phyloP scores from a whole-genome alignment of 495 filamentous ascomycete genomes.

The Aspergillus biplanus region DNA sequence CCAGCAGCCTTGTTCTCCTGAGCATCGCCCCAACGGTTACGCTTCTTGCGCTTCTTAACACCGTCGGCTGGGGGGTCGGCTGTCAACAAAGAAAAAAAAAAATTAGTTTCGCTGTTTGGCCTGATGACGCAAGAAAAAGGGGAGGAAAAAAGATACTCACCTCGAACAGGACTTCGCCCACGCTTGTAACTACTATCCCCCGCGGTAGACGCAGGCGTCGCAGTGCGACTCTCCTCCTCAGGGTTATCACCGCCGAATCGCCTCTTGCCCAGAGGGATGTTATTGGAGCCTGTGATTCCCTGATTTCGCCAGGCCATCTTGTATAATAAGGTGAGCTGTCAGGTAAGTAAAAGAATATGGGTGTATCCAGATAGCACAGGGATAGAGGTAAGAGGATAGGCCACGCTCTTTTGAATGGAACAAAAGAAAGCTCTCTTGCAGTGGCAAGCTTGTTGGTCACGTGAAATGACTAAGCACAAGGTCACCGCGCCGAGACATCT shows the following conservation, averaged over 20 bases:
- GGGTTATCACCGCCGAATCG: constrained; percentile 75
- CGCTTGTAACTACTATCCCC: constrained; percentile 62
- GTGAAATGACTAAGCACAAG: constrained; percentile 26
- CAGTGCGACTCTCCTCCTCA: constrained; percentile 61
- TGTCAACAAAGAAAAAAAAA: constrained; percentile 23
- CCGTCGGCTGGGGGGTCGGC: constrained; percentile 67
- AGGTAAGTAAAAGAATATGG: constrained; percentile 11
- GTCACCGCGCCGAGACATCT: too few species aligned
- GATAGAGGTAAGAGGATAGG: background rate
- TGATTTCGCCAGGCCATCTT: constrained; percentile 89
- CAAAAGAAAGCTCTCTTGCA: background rate
- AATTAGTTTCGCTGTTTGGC: constrained; percentile 1
- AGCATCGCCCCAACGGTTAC: constrained; percentile 95
- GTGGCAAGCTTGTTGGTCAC: constrained; percentile 26
- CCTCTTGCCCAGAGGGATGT: constrained; percentile 90
- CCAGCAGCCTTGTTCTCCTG: constrained; percentile 97
- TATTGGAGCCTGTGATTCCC: constrained; percentile 98
- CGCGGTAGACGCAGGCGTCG: constrained; percentile 51
- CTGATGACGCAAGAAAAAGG: constrained; percentile 8
- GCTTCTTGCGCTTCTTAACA: constrained; percentile 86
- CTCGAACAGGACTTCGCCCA: constrained; percentile 74
- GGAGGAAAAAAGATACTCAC: constrained; percentile 41
- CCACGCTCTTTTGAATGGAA: background rate
- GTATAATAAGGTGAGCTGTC: constrained; percentile 5
- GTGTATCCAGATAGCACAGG: background rate